Base-by-base conservation (phyloP, 2,329 filamentous ascomycete species). In the Colletotrichum simmondsii region DNA sequence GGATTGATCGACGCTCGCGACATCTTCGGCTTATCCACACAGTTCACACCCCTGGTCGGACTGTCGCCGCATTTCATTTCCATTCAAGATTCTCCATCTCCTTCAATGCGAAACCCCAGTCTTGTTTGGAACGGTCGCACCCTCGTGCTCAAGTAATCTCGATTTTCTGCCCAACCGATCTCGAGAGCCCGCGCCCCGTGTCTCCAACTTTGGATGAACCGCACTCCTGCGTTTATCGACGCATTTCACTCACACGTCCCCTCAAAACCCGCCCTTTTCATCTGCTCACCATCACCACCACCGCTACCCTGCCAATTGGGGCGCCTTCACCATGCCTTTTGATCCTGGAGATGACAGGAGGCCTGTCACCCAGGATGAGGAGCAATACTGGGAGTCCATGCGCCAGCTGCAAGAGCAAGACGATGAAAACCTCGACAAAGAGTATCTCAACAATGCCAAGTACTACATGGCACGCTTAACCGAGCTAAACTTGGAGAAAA, bases 361-460 rank as follows among this genome's bases (percentile, higher is more conserved):
- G 42, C 49, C 60, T 28, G 56, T 61, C 32, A 35, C 32, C 26
- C 66, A 61, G 49, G 71, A 73, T 24, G 71, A 73, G n/a, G 66
- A 73, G 14, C 70, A 64, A 35, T 73, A 73, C 49, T 73, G 66
- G 60, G 54, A 65, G 19, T 60, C 71, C 22, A 11, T 73, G 22
- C 46, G 28, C 22, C 4, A 57, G 6, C 10, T 68, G 46, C 54
- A 65, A 3, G 61, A 73, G 28, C n/a, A 53, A 14, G 66, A 70
- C 22, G 71, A 70, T 7, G 67, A 73, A 5, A 54, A 32, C 8
- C 26, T 54, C n/a, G 60, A 71, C 12, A 5, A 19, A 7, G 35
- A 61, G 5, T 65, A 71, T 46, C 35, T 73, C 32, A 32, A 26
- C 26, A 73, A 49, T 22, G 52, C 71, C 10, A 56, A 60, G n/a